Percentiles rank a stretch among this genome's conserved stretches.
Evolutionary conservation across 2,329 filamentous ascomycete species (phyloP).

Genomic region (Emmonsiellopsis sp.): DNA sequence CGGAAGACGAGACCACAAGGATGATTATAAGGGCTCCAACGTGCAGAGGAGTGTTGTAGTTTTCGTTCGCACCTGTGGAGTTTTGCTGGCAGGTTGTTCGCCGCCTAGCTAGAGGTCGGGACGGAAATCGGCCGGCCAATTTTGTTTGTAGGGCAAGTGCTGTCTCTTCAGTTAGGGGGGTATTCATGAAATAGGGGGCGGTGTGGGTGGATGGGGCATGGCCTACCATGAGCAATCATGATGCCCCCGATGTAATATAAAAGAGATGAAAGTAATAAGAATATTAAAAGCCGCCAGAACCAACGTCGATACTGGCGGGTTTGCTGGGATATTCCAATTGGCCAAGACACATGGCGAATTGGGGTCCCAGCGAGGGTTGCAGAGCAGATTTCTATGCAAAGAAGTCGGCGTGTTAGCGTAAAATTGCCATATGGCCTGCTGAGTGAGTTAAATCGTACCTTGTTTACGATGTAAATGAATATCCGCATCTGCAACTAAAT

Average conservation of each 20-base stretch:
- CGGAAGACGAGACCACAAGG: conserved; percentile 43
- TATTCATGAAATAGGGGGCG: neutral
- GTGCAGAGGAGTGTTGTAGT: conserved; percentile 56
- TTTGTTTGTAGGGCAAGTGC: neutral
- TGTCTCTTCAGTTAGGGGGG: neutral
- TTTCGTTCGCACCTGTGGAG: conserved; percentile 10
- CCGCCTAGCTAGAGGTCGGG: conserved; percentile 9
- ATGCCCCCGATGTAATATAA: neutral
- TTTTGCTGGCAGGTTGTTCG: conserved; percentile 18
- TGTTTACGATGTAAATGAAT: conserved; percentile 9
- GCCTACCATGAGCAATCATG: neutral
- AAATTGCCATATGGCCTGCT: neutral
- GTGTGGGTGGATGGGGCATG: neutral
- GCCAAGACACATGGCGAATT: neutral
- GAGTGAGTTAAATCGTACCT: conserved; percentile 4
- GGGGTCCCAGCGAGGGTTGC: neutral
- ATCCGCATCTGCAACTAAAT: conserved; percentile 9
- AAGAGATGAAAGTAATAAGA: neutral
- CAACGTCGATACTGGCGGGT: neutral
- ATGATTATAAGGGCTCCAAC: conserved; percentile 57
- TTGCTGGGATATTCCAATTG: conserved; percentile 1
- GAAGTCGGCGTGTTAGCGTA: neutral
- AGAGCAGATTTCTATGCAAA: neutral
- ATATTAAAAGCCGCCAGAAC: neutral
- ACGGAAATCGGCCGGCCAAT: neutral